Percentiles rank a stretch among this genome's conserved stretches.
Evolutionary conservation across 768 basidiomycete species (phyloP).

Genomic region (Leccinellum rugosiceps): DNA sequence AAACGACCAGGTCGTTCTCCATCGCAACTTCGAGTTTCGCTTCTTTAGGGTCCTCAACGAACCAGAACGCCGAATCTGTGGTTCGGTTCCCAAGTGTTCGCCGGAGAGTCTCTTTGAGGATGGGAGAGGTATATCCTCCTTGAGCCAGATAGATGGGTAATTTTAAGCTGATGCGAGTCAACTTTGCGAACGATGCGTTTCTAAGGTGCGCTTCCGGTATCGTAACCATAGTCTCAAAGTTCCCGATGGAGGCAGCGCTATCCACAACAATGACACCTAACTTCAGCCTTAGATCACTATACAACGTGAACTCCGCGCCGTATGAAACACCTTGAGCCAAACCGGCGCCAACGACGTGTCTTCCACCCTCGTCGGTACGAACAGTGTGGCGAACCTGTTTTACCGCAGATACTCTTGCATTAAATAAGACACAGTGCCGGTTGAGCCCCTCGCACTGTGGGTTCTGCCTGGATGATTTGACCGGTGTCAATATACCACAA

Average conservation of each 20-base stretch:
- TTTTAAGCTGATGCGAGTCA: background rate
- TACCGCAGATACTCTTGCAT: slow-evolving; percentile 14
- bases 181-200: slow-evolving; percentile 1
- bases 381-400: slow-evolving; percentile 6
- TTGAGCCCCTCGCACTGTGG: slow-evolving; percentile 30
- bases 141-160: background rate
- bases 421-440: slow-evolving; percentile 23
- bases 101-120: background rate
- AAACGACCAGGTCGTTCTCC: background rate
- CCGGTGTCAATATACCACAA: background rate
- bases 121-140: background rate
- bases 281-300: background rate
- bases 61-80: background rate
- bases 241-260: slow-evolving; percentile 2
- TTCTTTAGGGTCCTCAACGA: background rate
- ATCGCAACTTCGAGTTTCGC: slow-evolving; percentile 3
- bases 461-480: slow-evolving; percentile 17
- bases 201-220: background rate
- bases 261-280: slow-evolving; percentile 4
- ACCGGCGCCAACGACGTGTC: slow-evolving; percentile 24
- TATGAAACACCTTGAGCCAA: slow-evolving; percentile 24
- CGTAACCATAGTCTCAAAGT: slow-evolving; percentile 11
- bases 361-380: background rate
- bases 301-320: slow-evolving; percentile 20
- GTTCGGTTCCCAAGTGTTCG: background rate